phyloP scores from a whole-genome alignment of 208 protist genomes.

The Acanthamoeba healyi region DNA sequence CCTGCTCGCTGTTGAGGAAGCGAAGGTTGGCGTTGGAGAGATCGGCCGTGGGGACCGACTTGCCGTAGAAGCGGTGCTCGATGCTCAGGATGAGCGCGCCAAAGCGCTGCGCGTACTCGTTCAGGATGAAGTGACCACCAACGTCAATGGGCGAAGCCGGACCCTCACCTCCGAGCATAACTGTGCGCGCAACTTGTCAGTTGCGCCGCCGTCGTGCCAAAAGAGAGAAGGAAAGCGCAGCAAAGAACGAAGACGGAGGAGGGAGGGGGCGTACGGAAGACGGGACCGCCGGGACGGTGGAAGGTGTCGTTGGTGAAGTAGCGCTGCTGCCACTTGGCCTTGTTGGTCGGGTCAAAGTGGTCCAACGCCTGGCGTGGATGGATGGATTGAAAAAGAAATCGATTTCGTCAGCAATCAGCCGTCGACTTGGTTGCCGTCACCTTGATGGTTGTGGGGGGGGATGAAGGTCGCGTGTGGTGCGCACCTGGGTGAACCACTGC shows the following conservation, averaged over 20 bases:
- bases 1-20: slow-evolving; percentile 61
- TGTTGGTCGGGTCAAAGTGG: slow-evolving; percentile 52
- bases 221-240: slow-evolving; percentile 27
- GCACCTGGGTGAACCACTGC: slow-evolving; percentile 31
- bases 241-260: background rate
- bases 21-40: slow-evolving; percentile 50
- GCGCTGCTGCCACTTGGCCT: slow-evolving; percentile 44
- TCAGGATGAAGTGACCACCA: slow-evolving; percentile 61
- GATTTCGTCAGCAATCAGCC: background rate
- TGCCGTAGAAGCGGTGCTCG: slow-evolving; percentile 70
- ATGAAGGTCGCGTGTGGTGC: no score
- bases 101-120: slow-evolving; percentile 59
- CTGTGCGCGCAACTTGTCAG: slow-evolving; percentile 7
- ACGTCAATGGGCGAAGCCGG: slow-evolving; percentile 35
- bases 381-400: background rate
- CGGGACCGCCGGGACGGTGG: slow-evolving; percentile 23
- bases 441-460: background rate
- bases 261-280: background rate
- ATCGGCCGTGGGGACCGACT: slow-evolving; percentile 28
- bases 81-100: slow-evolving; percentile 46
- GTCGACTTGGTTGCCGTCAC: background rate
- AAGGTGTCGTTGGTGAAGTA: slow-evolving; percentile 53
- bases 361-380: background rate
- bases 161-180: slow-evolving; percentile 45
- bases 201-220: background rate